phyloP scores from a whole-genome alignment of 2,329 filamentous ascomycete genomes.

The Cladosporium cucumerinum region DNA sequence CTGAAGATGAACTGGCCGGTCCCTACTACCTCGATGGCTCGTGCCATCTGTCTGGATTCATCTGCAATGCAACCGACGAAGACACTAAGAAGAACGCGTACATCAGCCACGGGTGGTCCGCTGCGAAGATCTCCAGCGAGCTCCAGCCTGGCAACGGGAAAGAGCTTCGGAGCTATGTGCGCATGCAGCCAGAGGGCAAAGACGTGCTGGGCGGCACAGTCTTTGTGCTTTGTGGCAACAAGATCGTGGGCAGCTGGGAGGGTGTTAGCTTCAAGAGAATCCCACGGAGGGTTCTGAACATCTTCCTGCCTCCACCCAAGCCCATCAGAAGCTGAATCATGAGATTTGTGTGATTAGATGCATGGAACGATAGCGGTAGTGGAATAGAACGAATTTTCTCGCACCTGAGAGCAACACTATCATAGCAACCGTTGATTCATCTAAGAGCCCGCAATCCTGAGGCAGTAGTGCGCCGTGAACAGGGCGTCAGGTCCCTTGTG shows the following conservation, averaged over 20 bases:
- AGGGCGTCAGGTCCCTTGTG: neutral
- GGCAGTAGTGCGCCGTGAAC: neutral
- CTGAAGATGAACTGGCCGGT: constrained; percentile 31
- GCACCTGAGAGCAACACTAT: neutral
- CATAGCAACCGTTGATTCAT: neutral
- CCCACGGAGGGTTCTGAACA: constrained; percentile 60
- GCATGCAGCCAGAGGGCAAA: constrained; percentile 31
- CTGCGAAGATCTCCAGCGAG: constrained; percentile 27
- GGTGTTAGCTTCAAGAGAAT: constrained; percentile 47
- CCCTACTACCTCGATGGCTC: constrained; percentile 39
- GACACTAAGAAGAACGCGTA: constrained; percentile 33
- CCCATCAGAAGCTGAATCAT: neutral
- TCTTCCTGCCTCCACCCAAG: constrained; percentile 59
- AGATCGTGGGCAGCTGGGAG: constrained; percentile 34
- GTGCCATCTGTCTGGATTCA: constrained; percentile 38
- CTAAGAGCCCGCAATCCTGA: fast-evolving
- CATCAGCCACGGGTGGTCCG: constrained; percentile 37
- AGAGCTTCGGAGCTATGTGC: constrained; percentile 30
- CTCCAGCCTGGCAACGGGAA: constrained; percentile 22
- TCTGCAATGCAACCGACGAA: constrained; percentile 36
- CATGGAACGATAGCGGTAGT: neutral
- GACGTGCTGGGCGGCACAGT: constrained; percentile 31
- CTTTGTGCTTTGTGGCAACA: constrained; percentile 31
- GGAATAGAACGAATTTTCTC: neutral
- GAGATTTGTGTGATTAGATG: neutral